Evolutionary conservation across 1,284 basidiomycete species (phyloP).

Genomic region (Puccinia horiana): DNA sequence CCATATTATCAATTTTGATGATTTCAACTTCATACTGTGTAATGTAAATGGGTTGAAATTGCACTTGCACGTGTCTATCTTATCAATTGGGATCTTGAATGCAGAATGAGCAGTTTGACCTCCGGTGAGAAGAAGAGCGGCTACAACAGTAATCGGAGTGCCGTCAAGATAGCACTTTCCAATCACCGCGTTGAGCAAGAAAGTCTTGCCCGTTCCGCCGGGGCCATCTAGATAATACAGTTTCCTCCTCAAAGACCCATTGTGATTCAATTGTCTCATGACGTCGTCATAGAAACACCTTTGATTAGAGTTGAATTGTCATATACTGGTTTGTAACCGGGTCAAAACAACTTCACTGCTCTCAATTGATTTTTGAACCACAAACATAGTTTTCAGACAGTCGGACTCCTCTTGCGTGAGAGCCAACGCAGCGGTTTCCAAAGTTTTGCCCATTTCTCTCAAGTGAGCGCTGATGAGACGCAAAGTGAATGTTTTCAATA

Average conservation of each 20-base stretch:
- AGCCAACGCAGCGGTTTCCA: too few species aligned
- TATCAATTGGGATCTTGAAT: conserved; percentile 8
- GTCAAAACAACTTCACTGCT: too few species aligned
- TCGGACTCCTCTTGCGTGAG: too few species aligned
- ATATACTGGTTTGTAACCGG: too few species aligned
- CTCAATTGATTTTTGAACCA: too few species aligned
- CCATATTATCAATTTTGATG: background rate
- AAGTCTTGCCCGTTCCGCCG: conserved; percentile 65
- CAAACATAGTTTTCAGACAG: too few species aligned
- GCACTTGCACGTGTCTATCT: conserved; percentile 54
- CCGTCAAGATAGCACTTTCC: conserved; percentile 55
- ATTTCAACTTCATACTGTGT: background rate
- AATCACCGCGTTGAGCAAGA: conserved; percentile 61
- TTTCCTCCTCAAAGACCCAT: conserved; percentile 59
- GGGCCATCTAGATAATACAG: conserved; percentile 62
- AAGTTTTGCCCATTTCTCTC: too few species aligned
- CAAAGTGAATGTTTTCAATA: too few species aligned
- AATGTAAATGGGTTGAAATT: background rate
- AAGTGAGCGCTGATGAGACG: too few species aligned
- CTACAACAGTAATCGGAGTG: conserved; percentile 61
- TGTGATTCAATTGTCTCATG: conserved; percentile 28
- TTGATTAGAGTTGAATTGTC: too few species aligned
- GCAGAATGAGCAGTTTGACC: conserved; percentile 53
- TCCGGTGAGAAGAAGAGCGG: conserved; percentile 61
- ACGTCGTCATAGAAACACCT: too few species aligned